phyloP scores from a whole-genome alignment of 768 basidiomycete species.

The Lepiota brunneoincarnata region DNA sequence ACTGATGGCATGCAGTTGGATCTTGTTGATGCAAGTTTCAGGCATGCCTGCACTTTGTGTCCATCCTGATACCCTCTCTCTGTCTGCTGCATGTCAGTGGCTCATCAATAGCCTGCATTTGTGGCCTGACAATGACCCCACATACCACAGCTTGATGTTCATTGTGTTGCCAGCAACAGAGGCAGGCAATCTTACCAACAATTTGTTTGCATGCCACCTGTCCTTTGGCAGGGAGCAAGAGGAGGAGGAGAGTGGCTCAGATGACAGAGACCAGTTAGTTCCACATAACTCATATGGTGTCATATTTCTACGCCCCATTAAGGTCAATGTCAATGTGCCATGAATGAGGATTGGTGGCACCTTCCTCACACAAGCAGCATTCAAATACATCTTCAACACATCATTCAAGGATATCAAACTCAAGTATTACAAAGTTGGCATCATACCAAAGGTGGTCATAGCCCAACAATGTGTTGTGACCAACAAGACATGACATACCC shows the following conservation, averaged over 20 bases:
- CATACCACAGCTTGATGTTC: constrained; percentile 11
- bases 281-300: constrained; percentile 10
- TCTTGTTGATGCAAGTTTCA: background rate
- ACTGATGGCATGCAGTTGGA: background rate
- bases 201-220: background rate
- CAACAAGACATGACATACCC: constrained; percentile 14
- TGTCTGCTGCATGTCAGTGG: constrained; percentile 15
- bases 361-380: constrained; percentile 4
- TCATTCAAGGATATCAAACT: background rate
- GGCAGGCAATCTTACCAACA: background rate
- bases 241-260: background rate
- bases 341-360: background rate
- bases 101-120: constrained; percentile 16
- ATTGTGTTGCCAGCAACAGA: constrained; percentile 9
- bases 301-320: constrained; percentile 12
- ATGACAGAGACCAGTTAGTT: background rate
- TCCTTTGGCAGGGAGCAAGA: background rate
- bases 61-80: background rate
- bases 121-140: constrained; percentile 13
- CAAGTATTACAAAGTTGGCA: background rate
- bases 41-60: constrained; percentile 4
- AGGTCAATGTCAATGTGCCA: constrained; percentile 1
- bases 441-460: background rate
- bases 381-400: constrained; percentile 15
- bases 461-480: background rate